phyloP scores from a whole-genome alignment of 2,329 filamentous ascomycete species.

The Ascochyta pisi region DNA sequence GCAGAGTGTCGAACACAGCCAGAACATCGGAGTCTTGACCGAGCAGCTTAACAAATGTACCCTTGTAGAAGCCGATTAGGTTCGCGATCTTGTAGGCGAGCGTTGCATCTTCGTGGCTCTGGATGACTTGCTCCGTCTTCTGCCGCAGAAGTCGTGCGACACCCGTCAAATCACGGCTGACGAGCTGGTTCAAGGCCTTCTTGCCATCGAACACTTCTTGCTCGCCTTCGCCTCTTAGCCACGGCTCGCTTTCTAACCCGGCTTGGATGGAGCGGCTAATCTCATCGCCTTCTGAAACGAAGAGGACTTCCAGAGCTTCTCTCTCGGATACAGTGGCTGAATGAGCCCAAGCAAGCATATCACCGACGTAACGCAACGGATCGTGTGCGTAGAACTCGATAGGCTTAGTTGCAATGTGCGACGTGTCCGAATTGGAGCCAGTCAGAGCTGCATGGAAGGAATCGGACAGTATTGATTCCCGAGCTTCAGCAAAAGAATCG shows the following conservation, averaged over 20 bases:
- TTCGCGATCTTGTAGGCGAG: conserved; percentile 90
- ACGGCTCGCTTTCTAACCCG: conserved; percentile 82
- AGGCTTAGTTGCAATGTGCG: conserved; percentile 71
- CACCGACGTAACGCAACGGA: conserved; percentile 86
- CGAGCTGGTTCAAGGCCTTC: conserved; percentile 82
- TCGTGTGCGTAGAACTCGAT: conserved; percentile 96
- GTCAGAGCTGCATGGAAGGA: conserved; percentile 89
- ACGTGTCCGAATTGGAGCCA: conserved; percentile 67
- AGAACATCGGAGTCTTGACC: conserved; percentile 72
- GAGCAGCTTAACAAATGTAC: conserved; percentile 82
- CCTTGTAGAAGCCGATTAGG: conserved; percentile 84
- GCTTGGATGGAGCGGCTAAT: conserved; percentile 82
- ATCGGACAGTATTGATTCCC: conserved; percentile 85
- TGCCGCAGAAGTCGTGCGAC: conserved; percentile 86
- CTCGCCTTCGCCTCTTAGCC: conserved; percentile 67
- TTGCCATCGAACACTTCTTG: conserved; percentile 75
- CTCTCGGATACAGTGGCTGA: conserved; percentile 92
- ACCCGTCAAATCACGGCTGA: conserved; percentile 83
- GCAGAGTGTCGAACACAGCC: conserved; percentile 70
- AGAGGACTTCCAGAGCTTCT: conserved; percentile 89
- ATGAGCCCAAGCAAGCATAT: conserved; percentile 98
- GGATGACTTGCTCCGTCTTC: conserved; percentile 87
- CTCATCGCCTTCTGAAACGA: conserved; percentile 88
- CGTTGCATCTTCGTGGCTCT: conserved; percentile 89
- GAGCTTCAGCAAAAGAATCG: conserved; percentile 88